Evolutionary conservation across 805 yeast genomes (phyloP).

Genomic region (Saturnispora quitensis): DNA sequence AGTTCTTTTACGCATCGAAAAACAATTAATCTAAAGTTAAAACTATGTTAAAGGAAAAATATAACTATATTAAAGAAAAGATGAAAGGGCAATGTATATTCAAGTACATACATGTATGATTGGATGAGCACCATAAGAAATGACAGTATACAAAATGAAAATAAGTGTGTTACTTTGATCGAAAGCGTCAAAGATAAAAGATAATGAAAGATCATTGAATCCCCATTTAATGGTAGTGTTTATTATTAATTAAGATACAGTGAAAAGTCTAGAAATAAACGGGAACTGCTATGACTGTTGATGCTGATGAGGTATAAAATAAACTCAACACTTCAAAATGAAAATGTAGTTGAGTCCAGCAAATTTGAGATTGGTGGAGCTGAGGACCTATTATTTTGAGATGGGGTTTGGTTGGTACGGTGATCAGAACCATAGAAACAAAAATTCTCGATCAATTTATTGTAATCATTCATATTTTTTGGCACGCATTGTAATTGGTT

Average conservation of each 20-base stretch:
- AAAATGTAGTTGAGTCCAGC: neutral
- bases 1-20: no score
- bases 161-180: neutral
- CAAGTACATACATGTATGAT: neutral
- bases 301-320: neutral
- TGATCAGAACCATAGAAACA: slow-evolving; percentile 21
- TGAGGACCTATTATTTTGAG: neutral
- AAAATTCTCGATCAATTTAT: slow-evolving; percentile 22
- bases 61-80: neutral
- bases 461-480: slow-evolving; percentile 12
- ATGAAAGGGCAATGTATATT: neutral
- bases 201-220: neutral
- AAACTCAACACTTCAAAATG: neutral
- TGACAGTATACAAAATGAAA: neutral
- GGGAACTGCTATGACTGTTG: neutral
- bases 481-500: neutral
- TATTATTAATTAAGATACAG: neutral
- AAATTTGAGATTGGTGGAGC: neutral
- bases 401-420: neutral
- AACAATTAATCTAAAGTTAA: no score
- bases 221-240: neutral
- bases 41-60: neutral
- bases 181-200: neutral
- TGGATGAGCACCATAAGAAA: neutral
- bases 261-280: neutral